These are phyloP conservation scores for Anthoceros angustus DNA, from an alignment of 225 moss, liverwort and hornwort species.

Conservation along the genomic window DNA sequence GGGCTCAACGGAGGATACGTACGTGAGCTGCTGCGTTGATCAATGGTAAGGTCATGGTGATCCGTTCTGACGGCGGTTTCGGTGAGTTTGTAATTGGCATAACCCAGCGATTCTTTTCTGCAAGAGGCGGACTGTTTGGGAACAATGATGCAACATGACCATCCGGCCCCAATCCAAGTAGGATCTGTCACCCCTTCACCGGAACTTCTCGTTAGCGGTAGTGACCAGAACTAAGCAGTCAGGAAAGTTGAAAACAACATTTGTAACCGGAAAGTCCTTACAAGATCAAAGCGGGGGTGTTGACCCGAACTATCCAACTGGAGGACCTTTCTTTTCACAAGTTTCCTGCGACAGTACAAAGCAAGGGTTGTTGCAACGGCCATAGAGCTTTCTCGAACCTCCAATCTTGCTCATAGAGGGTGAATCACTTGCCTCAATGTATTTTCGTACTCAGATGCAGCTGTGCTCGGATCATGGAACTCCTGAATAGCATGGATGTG, in stretches of 20 bases:
- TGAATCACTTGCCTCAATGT: conserved; percentile 25
- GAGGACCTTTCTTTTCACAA: conserved; percentile 32
- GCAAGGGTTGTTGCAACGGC: neutral
- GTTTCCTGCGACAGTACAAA: conserved; percentile 6
- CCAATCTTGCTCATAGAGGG: neutral
- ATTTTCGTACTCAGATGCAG: conserved; percentile 33
- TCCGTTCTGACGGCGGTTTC: conserved; percentile 33
- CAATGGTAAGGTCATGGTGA: conserved; percentile 39
- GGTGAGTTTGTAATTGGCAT: conserved; percentile 39
- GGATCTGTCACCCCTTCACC: neutral
- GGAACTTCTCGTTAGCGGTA: neutral
- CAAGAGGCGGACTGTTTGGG: conserved; percentile 24
- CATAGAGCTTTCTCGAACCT: neutral
- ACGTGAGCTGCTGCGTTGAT: conserved; percentile 45
- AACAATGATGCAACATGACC: conserved; percentile 2
- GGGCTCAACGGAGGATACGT: conserved; percentile 4
- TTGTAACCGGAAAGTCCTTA: neutral
- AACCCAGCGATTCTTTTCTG: conserved; percentile 38
- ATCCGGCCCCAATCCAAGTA: neutral
- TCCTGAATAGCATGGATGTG: conserved; percentile 33
- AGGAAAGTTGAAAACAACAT: neutral
- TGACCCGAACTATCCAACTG: neutral
- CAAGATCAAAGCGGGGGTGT: conserved; percentile 1
- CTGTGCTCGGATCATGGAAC: conserved; percentile 35
- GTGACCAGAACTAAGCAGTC: neutral